Base-by-base conservation (phyloP, 164 flowering plant species). In the Amborella trichopoda region DNA sequence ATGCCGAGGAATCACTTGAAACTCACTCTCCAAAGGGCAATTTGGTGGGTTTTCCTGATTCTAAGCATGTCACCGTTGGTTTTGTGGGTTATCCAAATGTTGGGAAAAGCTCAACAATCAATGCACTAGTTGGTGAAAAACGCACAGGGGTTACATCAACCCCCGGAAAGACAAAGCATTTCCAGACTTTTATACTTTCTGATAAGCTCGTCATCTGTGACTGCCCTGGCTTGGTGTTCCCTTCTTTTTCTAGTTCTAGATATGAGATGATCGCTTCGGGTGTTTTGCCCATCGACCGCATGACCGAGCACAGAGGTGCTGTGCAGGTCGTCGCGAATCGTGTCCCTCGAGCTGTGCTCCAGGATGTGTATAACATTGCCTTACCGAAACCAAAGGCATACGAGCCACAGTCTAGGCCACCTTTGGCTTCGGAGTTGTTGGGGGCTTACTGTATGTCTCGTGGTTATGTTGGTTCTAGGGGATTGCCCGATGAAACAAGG, bases 11-110 rank as follows among this genome's bases (percentile, higher is more conserved):
- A 8, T 8, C 11, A 9, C 34, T 30, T 9, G 34, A 30, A 30
- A 19, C 9, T 18, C 6, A 16, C 16, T 38, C 41, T 38, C 41
- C 41, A 6, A 22, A 19, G 20, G 42, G 39, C 43, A 26, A 32
- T 46, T 22, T 54, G 1, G 56, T 39, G 51, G 47, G 40, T 49
- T n/a, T n/a, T n/a, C 24, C 55, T 16, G 46, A 47, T 28, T 34
- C 69, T 6, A 65, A 59, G 36, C 73, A 53, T 46, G 96, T 78
- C 3, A 54, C 74, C 17, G 95, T 84, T 33, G 99, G 99, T 21
- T 91, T 91, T 58, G 90, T 91, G 44, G 99, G 95, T 52, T 91
- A 91, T 39, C 96, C 96, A 28, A 91, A 91, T 61, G 99, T 91
- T 23, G 96, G 99, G 20, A 91, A 91, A 63, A 87, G 96, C 52